phyloP scores from a whole-genome alignment of 2,329 filamentous ascomycete genomes.

The Tolypocladium capitatum region DNA sequence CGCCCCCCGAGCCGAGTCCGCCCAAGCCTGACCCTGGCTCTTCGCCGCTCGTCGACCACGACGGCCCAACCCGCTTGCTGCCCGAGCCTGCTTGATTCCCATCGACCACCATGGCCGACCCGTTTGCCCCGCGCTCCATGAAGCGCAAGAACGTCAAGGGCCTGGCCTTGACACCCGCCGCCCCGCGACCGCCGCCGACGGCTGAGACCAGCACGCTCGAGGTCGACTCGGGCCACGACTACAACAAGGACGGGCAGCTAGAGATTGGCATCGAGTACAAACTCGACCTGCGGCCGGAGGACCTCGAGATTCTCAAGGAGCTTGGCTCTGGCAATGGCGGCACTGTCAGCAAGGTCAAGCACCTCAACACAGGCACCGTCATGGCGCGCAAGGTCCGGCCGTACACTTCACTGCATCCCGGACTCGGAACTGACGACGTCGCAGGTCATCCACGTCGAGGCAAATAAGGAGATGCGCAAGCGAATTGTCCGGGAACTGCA shows the following conservation, averaged over 20 bases:
- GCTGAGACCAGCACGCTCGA: slow-evolving; percentile 57
- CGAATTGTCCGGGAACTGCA: slow-evolving; percentile 94
- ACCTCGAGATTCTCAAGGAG: slow-evolving; percentile 86
- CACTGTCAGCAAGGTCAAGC: slow-evolving; percentile 95
- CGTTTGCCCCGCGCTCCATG: slow-evolving; percentile 63
- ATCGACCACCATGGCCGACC: slow-evolving; percentile 40
- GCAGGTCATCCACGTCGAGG: slow-evolving; percentile 94
- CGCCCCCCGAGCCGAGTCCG: neutral
- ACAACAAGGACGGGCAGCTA: slow-evolving; percentile 47
- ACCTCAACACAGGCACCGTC: slow-evolving; percentile 83
- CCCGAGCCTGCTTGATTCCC: neutral
- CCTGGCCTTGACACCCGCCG: slow-evolving; percentile 69
- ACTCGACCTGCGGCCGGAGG: slow-evolving; percentile 79
- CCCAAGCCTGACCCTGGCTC: neutral
- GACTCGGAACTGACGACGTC: slow-evolving; percentile 5
- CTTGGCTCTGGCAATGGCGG: slow-evolving; percentile 92
- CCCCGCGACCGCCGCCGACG: slow-evolving; percentile 57
- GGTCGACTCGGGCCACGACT: slow-evolving; percentile 46
- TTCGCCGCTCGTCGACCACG: neutral
- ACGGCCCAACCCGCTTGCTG: neutral
- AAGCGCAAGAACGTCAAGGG: slow-evolving; percentile 99
- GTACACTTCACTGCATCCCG: neutral
- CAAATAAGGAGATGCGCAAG: slow-evolving; percentile 92
- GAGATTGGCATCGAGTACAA: slow-evolving; percentile 98
- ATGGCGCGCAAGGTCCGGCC: slow-evolving; percentile 85